A percentile compares a stretch with the other conserved stretches of the same genome.
Conservation (phyloP, 257 asterid genomes). For the Vinca minor region DNA sequence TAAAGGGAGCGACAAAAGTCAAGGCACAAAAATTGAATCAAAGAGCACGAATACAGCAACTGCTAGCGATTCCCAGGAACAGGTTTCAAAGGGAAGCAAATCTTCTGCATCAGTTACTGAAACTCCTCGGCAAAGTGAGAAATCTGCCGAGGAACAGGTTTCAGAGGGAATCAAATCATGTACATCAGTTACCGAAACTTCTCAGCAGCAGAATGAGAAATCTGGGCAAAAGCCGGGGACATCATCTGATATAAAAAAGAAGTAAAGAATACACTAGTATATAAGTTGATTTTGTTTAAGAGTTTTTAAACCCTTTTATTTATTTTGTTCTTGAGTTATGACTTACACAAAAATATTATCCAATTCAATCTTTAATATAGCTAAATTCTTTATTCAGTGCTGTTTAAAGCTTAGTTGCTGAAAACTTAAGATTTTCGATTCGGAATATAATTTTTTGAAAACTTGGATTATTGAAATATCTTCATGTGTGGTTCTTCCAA, state of each 20-base stretch:
- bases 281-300: background rate
- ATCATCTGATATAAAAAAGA: constrained; percentile 13
- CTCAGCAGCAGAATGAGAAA: too few species aligned
- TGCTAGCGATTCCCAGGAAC: constrained; percentile 6
- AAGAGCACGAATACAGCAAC: constrained; percentile 7
- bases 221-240: constrained; percentile 17
- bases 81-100: constrained; percentile 16
- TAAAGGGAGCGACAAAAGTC: constrained; percentile 19
- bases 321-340: too few species aligned
- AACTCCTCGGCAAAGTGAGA: constrained; percentile 15
- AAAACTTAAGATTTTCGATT: too few species aligned
- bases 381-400: too few species aligned
- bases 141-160: too few species aligned
- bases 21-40: constrained; percentile 18
- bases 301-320: background rate
- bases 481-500: background rate
- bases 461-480: too few species aligned
- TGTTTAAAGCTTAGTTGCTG: too few species aligned
- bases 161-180: too few species aligned
- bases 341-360: too few species aligned
- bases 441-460: too few species aligned
- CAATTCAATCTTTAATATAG: too few species aligned
- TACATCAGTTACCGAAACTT: too few species aligned
- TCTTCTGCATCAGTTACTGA: constrained; percentile 15
- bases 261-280: constrained; percentile 9